These are phyloP conservation scores for Pyrenophora tritici-repentis DNA, from an alignment of 2,329 filamentous ascomycete genomes.

Conservation along the genomic window DNA sequence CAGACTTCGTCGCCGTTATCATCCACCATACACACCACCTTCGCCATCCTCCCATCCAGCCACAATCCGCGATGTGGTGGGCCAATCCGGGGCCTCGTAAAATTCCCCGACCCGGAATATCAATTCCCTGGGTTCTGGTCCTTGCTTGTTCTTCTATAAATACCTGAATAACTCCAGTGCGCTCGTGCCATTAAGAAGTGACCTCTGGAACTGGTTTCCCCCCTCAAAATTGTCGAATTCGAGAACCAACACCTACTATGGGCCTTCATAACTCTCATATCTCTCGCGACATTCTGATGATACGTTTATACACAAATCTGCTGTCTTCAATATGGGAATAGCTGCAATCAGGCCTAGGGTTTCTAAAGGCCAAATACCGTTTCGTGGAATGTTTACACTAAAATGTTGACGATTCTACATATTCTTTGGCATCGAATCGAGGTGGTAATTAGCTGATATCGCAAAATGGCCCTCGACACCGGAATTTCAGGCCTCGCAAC, in stretches of 20 bases:
- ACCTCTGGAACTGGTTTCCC: slow-evolving; percentile 13
- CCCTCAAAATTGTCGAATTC: background rate
- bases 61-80: slow-evolving; percentile 2
- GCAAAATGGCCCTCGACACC: too few species aligned
- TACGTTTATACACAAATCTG: slow-evolving; percentile 18
- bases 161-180: slow-evolving; percentile 15
- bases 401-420: slow-evolving; percentile 15
- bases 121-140: slow-evolving; percentile 6
- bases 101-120: slow-evolving; percentile 23
- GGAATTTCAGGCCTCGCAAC: too few species aligned
- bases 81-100: slow-evolving; percentile 5
- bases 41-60: slow-evolving; percentile 4
- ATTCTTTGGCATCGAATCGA: slow-evolving; percentile 2
- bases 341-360: slow-evolving; percentile 7
- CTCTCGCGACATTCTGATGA: slow-evolving; percentile 7
- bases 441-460: background rate
- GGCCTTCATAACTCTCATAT: too few species aligned
- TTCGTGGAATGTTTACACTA: slow-evolving; percentile 18
- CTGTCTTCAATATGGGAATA: slow-evolving; percentile 9
- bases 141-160: slow-evolving; percentile 13
- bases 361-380: slow-evolving; percentile 21
- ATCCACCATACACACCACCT: slow-evolving; percentile 12
- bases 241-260: too few species aligned
- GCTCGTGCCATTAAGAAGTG: slow-evolving; percentile 5
- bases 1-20: background rate